Evolutionary conservation across 352 stramenopile genomes (phyloP).

Genomic region (Globisporangium megalacanthum): DNA sequence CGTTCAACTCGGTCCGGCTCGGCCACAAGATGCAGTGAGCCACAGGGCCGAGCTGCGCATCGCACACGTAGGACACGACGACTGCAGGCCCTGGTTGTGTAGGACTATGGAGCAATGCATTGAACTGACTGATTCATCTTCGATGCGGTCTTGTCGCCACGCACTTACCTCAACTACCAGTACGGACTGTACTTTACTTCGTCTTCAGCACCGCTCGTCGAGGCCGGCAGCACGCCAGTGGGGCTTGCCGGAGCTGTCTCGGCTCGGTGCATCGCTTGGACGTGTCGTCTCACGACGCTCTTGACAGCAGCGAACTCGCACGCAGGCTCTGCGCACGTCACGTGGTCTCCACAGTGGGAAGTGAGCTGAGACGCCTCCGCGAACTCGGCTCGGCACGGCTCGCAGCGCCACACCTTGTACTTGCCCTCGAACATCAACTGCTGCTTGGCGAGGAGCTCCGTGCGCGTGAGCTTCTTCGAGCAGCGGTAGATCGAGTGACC

Average conservation of each 20-base stretch:
- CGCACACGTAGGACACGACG: too few relatives aligned
- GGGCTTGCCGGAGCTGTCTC: too few relatives aligned
- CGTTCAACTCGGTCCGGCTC: slow-evolving; percentile 33
- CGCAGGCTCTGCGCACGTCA: background rate
- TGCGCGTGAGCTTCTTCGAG: background rate
- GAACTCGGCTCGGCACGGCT: background rate
- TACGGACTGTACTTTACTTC: too few relatives aligned
- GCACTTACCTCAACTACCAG: too few relatives aligned
- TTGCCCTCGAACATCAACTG: background rate
- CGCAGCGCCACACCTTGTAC: background rate
- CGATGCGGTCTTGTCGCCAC: too few relatives aligned
- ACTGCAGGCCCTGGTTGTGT: too few relatives aligned
- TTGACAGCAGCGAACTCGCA: background rate
- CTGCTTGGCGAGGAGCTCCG: background rate
- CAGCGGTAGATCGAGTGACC: background rate
- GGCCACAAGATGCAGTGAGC: slow-evolving; percentile 24
- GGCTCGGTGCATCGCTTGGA: too few relatives aligned
- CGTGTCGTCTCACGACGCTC: background rate
- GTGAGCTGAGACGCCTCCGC: background rate
- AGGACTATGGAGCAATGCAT: too few relatives aligned
- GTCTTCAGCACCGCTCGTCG: too few relatives aligned
- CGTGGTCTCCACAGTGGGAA: background rate
- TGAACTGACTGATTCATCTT: too few relatives aligned
- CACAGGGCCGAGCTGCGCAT: too few relatives aligned
- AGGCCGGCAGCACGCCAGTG: too few relatives aligned